Evolutionary conservation across 1,284 basidiomycete species (phyloP), one percentile per base, ranked within the genome.

Genomic region (Inonotus hispidus): DNA sequence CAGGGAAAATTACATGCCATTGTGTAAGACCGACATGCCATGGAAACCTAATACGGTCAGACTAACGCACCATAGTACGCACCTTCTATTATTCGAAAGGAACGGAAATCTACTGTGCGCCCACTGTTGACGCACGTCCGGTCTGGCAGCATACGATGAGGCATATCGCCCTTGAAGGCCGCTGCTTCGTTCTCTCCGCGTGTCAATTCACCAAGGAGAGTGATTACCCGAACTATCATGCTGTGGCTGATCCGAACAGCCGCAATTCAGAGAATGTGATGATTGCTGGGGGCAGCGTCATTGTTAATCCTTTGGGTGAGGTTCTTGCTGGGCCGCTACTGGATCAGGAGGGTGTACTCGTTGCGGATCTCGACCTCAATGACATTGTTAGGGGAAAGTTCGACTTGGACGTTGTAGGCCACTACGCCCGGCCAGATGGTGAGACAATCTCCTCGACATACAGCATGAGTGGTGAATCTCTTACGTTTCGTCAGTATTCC

Each of bases 1-100:
- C 7, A 85, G 83, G 87, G 87, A 91, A 69, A 90, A 90, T 69
- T 87, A 86, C 66, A 88, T 90, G 87, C 89, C 89, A 2, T 71
- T 90, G 23, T 68, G 83, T 84, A 59, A 58, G 81, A 35, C 14
- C 55, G 53, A 37, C n/a, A 29, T 55, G 46, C 32, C 45, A 41
- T 25, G 47, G 5, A 25, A 45, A 52, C 41, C 7, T 43, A 3
- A 29, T 25, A 32, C 37, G 52, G 21, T 38, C 16, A 46, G 61
- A 21, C 46, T 49, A 41, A 67, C 19, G 53, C 60, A 21, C 16
- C 55, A 14, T 56, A 85, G 84, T 86, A 64, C 75, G 84, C 47
- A 78, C 79, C 1, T 77, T 80, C 67, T 85, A 87, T 70, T 88
- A 88, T 68, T 77, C 79, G 10, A 72, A 80, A 58, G 84, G 84